These are phyloP conservation scores for Fusarium verrucosum DNA, from an alignment of 2,329 filamentous ascomycete genomes.

Conservation along the genomic window DNA sequence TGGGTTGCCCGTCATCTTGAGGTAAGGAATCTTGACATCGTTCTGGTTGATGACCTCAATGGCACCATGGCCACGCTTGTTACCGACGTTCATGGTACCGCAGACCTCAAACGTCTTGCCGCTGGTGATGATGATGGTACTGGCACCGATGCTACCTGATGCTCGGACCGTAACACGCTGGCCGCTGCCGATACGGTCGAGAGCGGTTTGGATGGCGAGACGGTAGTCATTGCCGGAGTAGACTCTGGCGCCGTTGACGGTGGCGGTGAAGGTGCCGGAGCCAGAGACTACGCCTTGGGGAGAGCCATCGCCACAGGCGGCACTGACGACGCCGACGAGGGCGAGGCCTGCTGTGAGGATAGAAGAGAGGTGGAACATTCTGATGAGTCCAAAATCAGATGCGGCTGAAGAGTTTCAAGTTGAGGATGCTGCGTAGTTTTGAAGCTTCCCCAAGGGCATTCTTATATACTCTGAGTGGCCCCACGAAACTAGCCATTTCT, in stretches of 20 bases:
- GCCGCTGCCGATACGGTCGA: conserved; percentile 61
- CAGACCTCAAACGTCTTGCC: conserved; percentile 68
- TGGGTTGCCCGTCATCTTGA: conserved; percentile 65
- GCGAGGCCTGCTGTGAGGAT: conserved; percentile 54
- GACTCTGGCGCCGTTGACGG: conserved; percentile 54
- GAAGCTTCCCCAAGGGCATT: rapidly evolving
- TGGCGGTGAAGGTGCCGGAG: conserved; percentile 58
- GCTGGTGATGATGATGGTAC: conserved; percentile 59
- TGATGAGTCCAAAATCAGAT: neutral
- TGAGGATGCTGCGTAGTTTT: rapidly evolving
- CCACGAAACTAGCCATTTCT: rapidly evolving
- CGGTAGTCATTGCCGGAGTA: conserved; percentile 65
- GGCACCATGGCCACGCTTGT: conserved; percentile 57
- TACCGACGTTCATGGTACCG: conserved; percentile 61
- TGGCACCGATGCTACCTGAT: conserved; percentile 64
- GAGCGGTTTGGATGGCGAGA: conserved; percentile 62
- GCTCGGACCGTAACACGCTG: conserved; percentile 64
- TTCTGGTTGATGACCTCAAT: conserved; percentile 61
- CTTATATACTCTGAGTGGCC: neutral
- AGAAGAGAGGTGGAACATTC: conserved; percentile 49
- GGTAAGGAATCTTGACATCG: conserved; percentile 63
- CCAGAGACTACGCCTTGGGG: conserved; percentile 59
- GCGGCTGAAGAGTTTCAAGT: neutral
- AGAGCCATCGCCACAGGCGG: conserved; percentile 59
- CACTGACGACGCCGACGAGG: conserved; percentile 50